Evolutionary conservation across 352 stramenopile genomes (phyloP).

Genomic region (Phytophthora sp.): DNA sequence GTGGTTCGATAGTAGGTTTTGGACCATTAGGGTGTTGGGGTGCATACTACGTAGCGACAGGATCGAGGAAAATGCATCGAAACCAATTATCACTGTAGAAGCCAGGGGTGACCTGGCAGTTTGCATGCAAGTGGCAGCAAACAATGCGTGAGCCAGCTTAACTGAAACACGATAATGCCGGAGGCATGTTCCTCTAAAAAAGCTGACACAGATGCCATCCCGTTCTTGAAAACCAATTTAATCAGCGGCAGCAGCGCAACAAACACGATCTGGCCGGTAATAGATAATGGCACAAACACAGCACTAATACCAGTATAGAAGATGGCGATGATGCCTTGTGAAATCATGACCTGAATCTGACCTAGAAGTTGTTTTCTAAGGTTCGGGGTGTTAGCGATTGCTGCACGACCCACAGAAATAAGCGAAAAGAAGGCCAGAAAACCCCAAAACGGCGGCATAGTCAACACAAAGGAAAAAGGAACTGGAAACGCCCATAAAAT

Average conservation of each 20-base stretch:
- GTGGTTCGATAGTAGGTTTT: too few species aligned
- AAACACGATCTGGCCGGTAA: not conserved
- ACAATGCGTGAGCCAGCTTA: not conserved
- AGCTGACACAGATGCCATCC: not conserved
- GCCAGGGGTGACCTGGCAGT: not conserved
- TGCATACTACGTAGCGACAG: not conserved
- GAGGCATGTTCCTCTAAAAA: not conserved
- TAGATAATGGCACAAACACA: not conserved
- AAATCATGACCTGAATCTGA: not conserved
- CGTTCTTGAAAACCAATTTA: not conserved
- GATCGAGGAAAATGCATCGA: not conserved
- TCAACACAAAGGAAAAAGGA: conserved; percentile 7
- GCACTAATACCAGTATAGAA: not conserved
- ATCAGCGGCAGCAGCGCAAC: not conserved
- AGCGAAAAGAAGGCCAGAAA: not conserved
- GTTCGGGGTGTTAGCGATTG: not conserved
- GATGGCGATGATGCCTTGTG: not conserved
- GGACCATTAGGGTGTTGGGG: not conserved
- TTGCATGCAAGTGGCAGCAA: conserved; percentile 1
- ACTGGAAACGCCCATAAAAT: conserved; percentile 1
- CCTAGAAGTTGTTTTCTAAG: not conserved
- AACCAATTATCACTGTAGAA: not conserved
- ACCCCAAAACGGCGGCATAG: not conserved
- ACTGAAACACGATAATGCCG: conserved; percentile 1
- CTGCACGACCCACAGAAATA: not conserved